Evolutionary conservation across 352 stramenopile genomes (phyloP).

Genomic region (Phytophthora kernoviae): DNA sequence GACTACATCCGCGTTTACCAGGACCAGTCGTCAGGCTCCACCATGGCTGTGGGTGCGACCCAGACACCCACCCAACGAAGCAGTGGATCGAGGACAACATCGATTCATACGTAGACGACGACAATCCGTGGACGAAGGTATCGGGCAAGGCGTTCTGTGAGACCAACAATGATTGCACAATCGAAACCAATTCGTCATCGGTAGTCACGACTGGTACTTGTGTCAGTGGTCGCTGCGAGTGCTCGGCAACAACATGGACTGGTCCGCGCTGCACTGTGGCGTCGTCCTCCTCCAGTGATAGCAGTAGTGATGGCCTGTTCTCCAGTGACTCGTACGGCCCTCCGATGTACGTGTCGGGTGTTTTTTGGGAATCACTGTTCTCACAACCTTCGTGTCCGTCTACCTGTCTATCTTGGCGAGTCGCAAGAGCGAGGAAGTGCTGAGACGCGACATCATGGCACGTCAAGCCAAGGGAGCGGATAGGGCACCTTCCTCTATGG

Average conservation of each 20-base stretch:
- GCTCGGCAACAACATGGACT: slow-evolving; percentile 34
- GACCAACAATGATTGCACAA: slow-evolving; percentile 60
- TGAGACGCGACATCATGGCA: slow-evolving; percentile 18
- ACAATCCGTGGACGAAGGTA: slow-evolving; percentile 62
- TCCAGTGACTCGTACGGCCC: slow-evolving; percentile 31
- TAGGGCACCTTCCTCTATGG: slow-evolving; percentile 13
- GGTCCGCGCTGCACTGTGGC: slow-evolving; percentile 46
- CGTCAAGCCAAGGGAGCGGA: slow-evolving; percentile 20
- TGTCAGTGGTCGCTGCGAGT: slow-evolving; percentile 39
- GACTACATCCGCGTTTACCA: slow-evolving; percentile 82
- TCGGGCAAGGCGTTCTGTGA: slow-evolving; percentile 57
- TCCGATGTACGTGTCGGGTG: slow-evolving; percentile 29
- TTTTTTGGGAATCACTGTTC: slow-evolving; percentile 22
- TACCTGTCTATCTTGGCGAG: slow-evolving; percentile 24
- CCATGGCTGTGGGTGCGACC: slow-evolving; percentile 61
- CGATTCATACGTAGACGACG: slow-evolving; percentile 61
- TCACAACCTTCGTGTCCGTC: slow-evolving; percentile 22
- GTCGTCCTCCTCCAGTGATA: slow-evolving; percentile 7
- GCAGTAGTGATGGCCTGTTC: slow-evolving; percentile 25
- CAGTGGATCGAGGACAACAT: slow-evolving; percentile 81
- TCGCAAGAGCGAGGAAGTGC: slow-evolving; percentile 19
- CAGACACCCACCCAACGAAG: slow-evolving; percentile 54
- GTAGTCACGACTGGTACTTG: slow-evolving; percentile 39
- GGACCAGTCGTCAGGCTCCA: slow-evolving; percentile 37
- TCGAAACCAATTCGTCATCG: slow-evolving; percentile 25